Evolutionary conservation across 495 filamentous ascomycete species (phyloP).

Genomic region (Neurospora sp.): DNA sequence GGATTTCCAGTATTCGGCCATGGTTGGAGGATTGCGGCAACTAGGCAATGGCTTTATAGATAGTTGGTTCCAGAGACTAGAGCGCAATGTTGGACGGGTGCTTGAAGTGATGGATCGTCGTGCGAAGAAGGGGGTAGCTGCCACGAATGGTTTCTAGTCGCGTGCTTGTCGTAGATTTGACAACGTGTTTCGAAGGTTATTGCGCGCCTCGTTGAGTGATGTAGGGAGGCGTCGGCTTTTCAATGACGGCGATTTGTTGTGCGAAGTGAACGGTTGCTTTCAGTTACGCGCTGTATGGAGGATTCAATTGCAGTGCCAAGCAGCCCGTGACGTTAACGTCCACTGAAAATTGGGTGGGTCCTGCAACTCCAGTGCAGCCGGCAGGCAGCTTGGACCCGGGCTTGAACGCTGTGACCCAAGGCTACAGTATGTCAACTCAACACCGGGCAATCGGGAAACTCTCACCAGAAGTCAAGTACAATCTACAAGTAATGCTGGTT

Average conservation of each 20-base stretch:
- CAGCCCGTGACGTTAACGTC: not conserved
- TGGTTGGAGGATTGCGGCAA: slow-evolving; percentile 20
- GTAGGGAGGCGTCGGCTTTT: not conserved
- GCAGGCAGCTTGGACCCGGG: too few relatives aligned
- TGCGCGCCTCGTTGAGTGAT: not conserved
- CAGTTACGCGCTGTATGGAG: not conserved
- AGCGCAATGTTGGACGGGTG: not conserved
- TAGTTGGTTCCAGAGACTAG: not conserved
- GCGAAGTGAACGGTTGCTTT: not conserved
- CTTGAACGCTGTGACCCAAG: not conserved
- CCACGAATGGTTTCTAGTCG: not conserved
- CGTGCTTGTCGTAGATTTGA: not conserved
- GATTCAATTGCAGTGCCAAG: not conserved
- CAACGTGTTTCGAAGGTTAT: not conserved
- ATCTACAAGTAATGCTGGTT: too few relatives aligned
- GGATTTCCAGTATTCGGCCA: slow-evolving; percentile 99
- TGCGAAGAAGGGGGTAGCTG: not conserved
- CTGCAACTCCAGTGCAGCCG: not conserved
- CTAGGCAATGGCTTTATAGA: not conserved
- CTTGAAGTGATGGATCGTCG: not conserved
- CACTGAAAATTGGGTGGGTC: not conserved
- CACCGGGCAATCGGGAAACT: too few relatives aligned
- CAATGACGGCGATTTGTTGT: not conserved
- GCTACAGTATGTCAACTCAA: too few relatives aligned
- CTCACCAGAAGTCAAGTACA: not conserved